phyloP scores from a whole-genome alignment of 176 grass and related monocot species.

The Canna indica region DNA sequence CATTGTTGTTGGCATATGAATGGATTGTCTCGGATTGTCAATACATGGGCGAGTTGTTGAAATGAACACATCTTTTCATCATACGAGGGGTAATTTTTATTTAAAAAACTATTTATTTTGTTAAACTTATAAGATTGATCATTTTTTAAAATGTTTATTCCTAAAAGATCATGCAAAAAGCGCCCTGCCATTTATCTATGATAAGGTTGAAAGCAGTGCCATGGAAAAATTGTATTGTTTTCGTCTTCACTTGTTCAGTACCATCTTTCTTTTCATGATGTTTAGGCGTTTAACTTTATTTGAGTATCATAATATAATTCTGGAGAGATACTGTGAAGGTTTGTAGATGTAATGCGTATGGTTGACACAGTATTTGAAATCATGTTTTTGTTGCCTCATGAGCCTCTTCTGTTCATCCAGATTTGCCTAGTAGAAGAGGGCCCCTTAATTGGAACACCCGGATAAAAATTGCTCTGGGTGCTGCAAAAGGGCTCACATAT shows the following conservation, averaged over 20 bases:
- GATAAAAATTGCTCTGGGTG: constrained; percentile 18
- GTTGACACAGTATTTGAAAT: neutral
- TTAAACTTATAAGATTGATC: no score
- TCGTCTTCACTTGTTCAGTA: neutral
- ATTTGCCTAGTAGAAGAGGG: constrained; percentile 11
- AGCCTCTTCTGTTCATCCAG: neutral
- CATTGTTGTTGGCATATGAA: no score
- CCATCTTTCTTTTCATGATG: neutral
- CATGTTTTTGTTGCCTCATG: neutral
- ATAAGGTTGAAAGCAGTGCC: neutral
- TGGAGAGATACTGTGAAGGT: neutral
- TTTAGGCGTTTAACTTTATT: neutral
- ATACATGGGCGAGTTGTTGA: no score
- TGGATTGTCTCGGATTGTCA: no score
- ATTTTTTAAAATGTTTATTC: no score
- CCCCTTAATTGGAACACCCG: constrained; percentile 24
- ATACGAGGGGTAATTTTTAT: no score
- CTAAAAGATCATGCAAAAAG: no score
- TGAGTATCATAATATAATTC: neutral
- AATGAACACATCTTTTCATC: no score
- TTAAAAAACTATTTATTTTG: no score
- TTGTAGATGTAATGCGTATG: neutral
- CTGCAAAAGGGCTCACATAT: constrained; percentile 21
- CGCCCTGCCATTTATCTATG: neutral
- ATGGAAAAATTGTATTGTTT: neutral